Percentiles rank a stretch among this genome's conserved stretches.
These are phyloP conservation scores for Leccinum ochraceum DNA, from an alignment of 768 basidiomycete genomes.

Conservation along the genomic window DNA sequence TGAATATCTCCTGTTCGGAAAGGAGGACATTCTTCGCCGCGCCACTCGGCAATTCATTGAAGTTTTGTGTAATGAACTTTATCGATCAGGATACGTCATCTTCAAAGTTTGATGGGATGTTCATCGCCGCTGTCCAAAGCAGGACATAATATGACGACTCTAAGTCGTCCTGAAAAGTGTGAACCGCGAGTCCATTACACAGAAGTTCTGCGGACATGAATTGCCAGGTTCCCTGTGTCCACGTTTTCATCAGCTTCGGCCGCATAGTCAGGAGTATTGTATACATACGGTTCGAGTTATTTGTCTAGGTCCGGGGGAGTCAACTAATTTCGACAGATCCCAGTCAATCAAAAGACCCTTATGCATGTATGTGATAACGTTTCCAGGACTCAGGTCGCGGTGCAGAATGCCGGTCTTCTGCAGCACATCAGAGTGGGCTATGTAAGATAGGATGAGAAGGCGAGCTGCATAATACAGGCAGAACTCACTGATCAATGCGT, in stretches of 20 bases:
- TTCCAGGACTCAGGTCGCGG: neutral
- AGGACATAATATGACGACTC: neutral
- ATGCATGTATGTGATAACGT: neutral
- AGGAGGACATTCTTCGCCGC: neutral
- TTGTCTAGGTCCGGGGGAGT: neutral
- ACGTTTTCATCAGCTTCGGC: neutral
- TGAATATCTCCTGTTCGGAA: neutral
- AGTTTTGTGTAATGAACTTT: neutral
- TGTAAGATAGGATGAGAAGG: neutral
- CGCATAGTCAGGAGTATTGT: neutral
- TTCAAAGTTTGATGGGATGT: neutral
- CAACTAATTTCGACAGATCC: neutral
- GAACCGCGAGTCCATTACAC: neutral
- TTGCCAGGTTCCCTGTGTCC: neutral
- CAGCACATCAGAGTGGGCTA: too few species aligned
- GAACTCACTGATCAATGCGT: neutral
- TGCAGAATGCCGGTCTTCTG: neutral
- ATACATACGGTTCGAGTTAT: neutral
- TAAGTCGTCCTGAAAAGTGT: neutral
- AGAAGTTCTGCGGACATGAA: neutral
- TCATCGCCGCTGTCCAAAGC: neutral
- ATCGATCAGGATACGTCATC: neutral
- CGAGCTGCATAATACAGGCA: neutral
- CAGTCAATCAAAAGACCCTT: neutral
- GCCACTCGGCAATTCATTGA: neutral